Percentiles rank a stretch among this genome's conserved stretches.
Evolutionary conservation across 768 basidiomycete species (phyloP).

Genomic region (Dentipellis sp.): DNA sequence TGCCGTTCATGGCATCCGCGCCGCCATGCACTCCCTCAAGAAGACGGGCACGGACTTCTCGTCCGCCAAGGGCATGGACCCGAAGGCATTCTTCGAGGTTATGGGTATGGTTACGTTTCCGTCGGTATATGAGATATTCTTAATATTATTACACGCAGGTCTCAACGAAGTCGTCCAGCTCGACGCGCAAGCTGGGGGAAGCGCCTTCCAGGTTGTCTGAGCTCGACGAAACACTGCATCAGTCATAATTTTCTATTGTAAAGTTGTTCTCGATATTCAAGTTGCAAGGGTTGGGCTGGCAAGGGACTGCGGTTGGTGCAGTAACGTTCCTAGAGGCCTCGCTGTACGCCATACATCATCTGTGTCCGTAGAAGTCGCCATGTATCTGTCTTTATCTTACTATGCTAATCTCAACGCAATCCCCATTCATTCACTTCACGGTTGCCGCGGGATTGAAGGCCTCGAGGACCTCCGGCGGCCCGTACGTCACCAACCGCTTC

Average conservation of each 20-base stretch:
- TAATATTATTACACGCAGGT: neutral
- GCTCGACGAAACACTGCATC: neutral
- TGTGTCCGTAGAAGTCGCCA: neutral
- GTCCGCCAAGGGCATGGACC: slow-evolving; percentile 58
- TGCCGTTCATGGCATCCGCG: slow-evolving; percentile 67
- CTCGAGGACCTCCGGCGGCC: neutral
- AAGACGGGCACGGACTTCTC: slow-evolving; percentile 70
- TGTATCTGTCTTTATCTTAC: neutral
- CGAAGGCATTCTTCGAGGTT: slow-evolving; percentile 68
- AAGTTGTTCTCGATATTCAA: neutral
- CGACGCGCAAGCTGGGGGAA: neutral
- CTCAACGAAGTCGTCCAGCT: slow-evolving; percentile 1
- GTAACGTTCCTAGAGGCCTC: neutral
- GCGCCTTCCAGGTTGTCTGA: neutral
- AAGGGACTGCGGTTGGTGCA: neutral
- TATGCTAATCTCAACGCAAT: neutral
- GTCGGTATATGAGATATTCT: neutral
- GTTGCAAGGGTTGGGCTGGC: neutral
- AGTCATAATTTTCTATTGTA: neutral
- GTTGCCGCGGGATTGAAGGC: neutral
- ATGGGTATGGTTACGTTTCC: slow-evolving; percentile 39
- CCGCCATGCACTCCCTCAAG: slow-evolving; percentile 67
- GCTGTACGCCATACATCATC: neutral
- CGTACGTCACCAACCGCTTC: neutral
- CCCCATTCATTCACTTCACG: neutral